Evolutionary conservation across 2,329 filamentous ascomycete species (phyloP).

Genomic region (Bipolaris zeicola): DNA sequence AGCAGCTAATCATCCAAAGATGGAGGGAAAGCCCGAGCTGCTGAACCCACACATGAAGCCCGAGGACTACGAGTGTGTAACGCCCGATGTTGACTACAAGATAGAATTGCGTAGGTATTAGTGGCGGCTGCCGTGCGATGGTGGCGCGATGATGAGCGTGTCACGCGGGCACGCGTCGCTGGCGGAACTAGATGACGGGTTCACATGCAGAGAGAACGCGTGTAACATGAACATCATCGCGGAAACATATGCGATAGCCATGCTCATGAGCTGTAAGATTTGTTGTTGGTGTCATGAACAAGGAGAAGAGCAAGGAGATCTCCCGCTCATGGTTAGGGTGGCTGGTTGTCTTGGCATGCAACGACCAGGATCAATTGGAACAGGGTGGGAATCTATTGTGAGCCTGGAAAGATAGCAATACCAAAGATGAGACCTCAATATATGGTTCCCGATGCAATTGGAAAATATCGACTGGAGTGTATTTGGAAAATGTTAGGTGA

Average conservation of each 20-base stretch:
- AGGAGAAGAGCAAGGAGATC: background rate
- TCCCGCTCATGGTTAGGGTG: background rate
- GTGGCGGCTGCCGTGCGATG: background rate
- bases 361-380: background rate
- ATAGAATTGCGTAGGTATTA: background rate
- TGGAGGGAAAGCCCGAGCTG: conserved; percentile 29
- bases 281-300: background rate
- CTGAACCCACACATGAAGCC: conserved; percentile 40
- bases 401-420: background rate
- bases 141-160: background rate
- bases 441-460: background rate
- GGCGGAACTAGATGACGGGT: background rate
- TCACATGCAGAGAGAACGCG: background rate
- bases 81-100: conserved; percentile 19
- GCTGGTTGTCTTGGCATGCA: background rate
- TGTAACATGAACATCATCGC: no score
- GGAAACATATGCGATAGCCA: background rate
- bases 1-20: conserved; percentile 38
- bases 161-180: background rate
- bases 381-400: background rate
- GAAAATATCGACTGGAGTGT: background rate
- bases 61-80: conserved; percentile 30
- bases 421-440: background rate
- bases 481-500: conserved; percentile 2
- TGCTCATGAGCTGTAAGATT: background rate